A percentile compares a stretch with the other conserved stretches of the same genome.
Evolutionary conservation across 257 asterid species (phyloP).

Genomic region (Solanum chmielewskii): DNA sequence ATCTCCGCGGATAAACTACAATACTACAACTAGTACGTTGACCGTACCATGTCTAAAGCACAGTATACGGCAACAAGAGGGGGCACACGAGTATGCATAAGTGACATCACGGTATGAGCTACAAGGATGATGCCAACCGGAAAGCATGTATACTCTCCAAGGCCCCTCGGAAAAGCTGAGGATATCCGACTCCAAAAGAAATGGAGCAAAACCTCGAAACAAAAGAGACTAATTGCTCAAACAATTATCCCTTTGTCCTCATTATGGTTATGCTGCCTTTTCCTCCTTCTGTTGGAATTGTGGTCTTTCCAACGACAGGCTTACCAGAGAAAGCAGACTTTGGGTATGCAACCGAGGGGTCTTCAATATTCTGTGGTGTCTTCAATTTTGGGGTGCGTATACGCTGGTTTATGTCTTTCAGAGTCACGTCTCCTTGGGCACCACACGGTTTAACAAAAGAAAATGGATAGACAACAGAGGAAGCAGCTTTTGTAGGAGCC

Average conservation of each 20-base stretch:
- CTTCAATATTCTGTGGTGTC: slow-evolving; percentile 31
- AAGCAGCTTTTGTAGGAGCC: slow-evolving; percentile 46
- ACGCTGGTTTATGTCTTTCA: slow-evolving; percentile 73
- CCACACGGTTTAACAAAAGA: slow-evolving; percentile 80
- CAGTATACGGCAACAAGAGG: background rate
- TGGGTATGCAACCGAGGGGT: slow-evolving; percentile 33
- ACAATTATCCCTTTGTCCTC: slow-evolving; percentile 61
- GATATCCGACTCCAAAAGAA: background rate
- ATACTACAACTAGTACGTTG: slow-evolving; percentile 1
- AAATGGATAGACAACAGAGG: slow-evolving; percentile 64
- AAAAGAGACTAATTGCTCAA: background rate
- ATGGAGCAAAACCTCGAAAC: background rate
- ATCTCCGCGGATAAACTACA: background rate
- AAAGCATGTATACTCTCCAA: slow-evolving; percentile 6
- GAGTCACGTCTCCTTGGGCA: slow-evolving; percentile 65
- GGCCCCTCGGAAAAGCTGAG: background rate
- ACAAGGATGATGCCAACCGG: background rate
- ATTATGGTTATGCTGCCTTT: slow-evolving; percentile 83
- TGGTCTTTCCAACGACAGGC: slow-evolving; percentile 87
- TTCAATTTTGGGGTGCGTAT: slow-evolving; percentile 54
- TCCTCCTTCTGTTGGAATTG: slow-evolving; percentile 79
- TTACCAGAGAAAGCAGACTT: slow-evolving; percentile 89
- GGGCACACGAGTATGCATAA: background rate
- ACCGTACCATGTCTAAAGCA: background rate
- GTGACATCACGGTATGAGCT: background rate